Base-by-base conservation (phyloP, 768 basidiomycete species). In the Boletus coccyginus region DNA sequence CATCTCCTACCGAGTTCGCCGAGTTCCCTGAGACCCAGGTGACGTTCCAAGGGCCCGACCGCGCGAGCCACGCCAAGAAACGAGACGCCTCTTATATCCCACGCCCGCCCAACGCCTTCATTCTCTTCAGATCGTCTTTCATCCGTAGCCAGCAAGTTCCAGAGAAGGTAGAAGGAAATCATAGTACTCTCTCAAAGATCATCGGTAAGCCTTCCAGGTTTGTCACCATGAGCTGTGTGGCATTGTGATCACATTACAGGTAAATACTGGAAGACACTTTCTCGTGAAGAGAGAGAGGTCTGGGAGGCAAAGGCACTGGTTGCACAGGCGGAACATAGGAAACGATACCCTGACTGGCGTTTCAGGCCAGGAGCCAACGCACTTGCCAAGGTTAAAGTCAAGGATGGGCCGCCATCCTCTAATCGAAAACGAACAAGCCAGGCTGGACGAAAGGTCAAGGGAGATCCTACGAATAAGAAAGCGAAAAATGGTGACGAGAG, bases 81-180 rank as follows among this genome's bases (percentile, higher is more conserved):
- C 81, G 84, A 52, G 85, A 87, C 64, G 81, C 85, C 52, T 82
- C 81, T 3, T 86, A 90, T 70, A 92, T 91, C 71, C 90, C 89
- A 41, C 85, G 90, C 46, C 89, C 90, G 8, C 89, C 89, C 27
- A 92, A 90, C 72, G 89, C 90, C 56, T 92, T 91, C 74, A 92
- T 91, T 63, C 85, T 91, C 70, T 92, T 90, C 72, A 83, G 89
- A 62, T 87, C 87, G 24, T 84, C 82, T 32, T 90, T 91, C 73
- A 88, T 91, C 69, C 78, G 81, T 33, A 84, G 82, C 62, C 82
- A 88, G 68, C 83, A 85, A 62, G 84, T 90, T 48, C 85, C 89
- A 3, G 86, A 82, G 38, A 83, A 84, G 69, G 88, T 90, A 51
- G 89, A 91, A 64, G 88, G 88, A 1, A 91, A 89, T 62, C 88